phyloP scores from a whole-genome alignment of 1,284 basidiomycete genomes.

The Butyriboletus appendiculatus region DNA sequence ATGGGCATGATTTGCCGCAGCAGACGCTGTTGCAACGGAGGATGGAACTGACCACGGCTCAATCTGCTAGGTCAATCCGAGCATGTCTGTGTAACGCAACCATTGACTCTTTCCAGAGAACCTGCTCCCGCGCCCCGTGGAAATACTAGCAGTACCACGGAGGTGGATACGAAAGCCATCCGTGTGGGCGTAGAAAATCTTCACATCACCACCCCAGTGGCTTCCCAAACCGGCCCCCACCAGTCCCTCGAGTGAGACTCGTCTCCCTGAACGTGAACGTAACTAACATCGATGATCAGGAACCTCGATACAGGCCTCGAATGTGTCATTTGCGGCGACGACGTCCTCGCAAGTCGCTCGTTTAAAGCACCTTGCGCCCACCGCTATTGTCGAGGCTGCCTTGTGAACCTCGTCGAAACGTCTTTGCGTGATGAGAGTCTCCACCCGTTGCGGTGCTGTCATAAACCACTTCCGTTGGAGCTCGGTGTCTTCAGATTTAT shows the following conservation, averaged over 20 bases:
- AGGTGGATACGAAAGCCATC: background rate
- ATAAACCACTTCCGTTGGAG: conserved; percentile 31
- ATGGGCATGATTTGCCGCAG: conserved; percentile 16
- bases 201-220: background rate
- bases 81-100: background rate
- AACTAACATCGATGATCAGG: background rate
- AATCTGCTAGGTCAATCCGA: conserved; percentile 7
- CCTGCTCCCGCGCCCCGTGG: background rate
- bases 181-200: background rate
- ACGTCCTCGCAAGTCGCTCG: background rate
- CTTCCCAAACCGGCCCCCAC: background rate
- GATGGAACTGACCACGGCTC: conserved; percentile 6
- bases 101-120: conserved; percentile 12
- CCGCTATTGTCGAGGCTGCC: conserved; percentile 39
- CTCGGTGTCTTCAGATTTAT: conserved; percentile 31
- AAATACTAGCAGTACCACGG: background rate
- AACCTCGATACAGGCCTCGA: conserved; percentile 1
- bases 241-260: conserved; percentile 11
- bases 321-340: conserved; percentile 29
- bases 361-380: conserved; percentile 40
- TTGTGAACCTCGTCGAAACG: conserved; percentile 38
- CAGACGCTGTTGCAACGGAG: conserved; percentile 29
- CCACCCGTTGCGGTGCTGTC: conserved; percentile 46
- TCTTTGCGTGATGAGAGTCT: conserved; percentile 42
- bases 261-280: background rate